Evolutionary conservation across 1,139 yeast species (phyloP), one percentile per base, ranked within the genome.

Genomic region (Suhomyces ambrosiae): DNA sequence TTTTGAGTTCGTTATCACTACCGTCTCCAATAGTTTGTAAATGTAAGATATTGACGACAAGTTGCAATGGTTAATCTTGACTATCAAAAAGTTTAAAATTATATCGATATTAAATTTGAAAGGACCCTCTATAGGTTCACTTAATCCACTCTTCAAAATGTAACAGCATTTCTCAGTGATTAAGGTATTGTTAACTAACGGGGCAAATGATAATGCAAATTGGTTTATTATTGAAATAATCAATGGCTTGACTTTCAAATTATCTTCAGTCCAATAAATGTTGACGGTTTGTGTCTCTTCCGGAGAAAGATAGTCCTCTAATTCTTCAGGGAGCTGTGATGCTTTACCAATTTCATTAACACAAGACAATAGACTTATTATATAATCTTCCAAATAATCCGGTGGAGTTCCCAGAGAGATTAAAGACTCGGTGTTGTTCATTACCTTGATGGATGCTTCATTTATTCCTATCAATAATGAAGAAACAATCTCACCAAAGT

Each of bases 271-370:
- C 68, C 70, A 54, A 49, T 70, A 76, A 7, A 42, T 38, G 28
- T 61, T 52, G 11, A 65, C 56, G 5, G 43, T 26, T 7, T 33
- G 30, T 14, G 52, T 35, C 30, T 63, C 63, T 12, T 59, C 53
- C 11, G 60, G 61, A 7, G 63, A 56, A 36, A 63, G 61, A 32
- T 61, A 60, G 12, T 68, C 73, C 11, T 74, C 77, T 10, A 65
- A 51, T 17, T 81, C 87, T 28, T 77, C 85, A 0, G 86, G 80
- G 4, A 77, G 56, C 32, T 73, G 71, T 47, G 84, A 61, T 0
- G 90, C 88, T 41, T 79, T 82, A 0, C 89, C 92, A 10, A 86
- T 62, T 40, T 83, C 86, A 14, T 71, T 71, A 0, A 87, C 58
- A 53, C 89, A 85, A 7, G 76, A 63, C 21, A 86, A 61, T 31